A percentile compares a stretch with the other conserved stretches of the same genome.
These are phyloP conservation scores for Pythium volutum DNA, from an alignment of 352 stramenopile genomes.

Conservation along the genomic window DNA sequence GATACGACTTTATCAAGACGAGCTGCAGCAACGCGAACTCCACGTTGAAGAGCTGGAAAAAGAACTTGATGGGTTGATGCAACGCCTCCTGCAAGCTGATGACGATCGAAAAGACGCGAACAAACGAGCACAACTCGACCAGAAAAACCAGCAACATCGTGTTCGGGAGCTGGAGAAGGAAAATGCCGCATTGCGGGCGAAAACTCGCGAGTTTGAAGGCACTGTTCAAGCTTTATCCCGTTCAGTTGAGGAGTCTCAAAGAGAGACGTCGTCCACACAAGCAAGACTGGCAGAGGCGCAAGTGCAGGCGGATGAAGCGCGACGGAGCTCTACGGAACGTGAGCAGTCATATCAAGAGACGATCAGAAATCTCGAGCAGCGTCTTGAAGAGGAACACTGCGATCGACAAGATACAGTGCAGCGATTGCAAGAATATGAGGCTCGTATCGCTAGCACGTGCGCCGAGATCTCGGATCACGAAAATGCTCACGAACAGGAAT, in stretches of 20 bases:
- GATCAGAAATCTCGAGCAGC: slow-evolving; percentile 24
- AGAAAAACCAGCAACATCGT: neutral
- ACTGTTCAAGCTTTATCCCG: neutral
- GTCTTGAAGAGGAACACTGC: slow-evolving; percentile 44
- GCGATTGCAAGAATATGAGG: slow-evolving; percentile 71
- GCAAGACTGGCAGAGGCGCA: neutral
- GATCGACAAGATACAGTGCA: slow-evolving; percentile 65
- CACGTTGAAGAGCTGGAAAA: slow-evolving; percentile 24
- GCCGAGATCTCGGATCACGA: slow-evolving; percentile 72
- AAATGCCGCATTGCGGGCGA: neutral
- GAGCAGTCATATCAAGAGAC: slow-evolving; percentile 1
- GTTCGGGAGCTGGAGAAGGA: neutral
- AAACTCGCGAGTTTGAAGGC: neutral
- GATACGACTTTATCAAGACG: slow-evolving; percentile 33
- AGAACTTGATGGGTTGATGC: slow-evolving; percentile 32
- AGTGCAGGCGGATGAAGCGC: neutral
- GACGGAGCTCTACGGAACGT: neutral
- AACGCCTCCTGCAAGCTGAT: slow-evolving; percentile 12
- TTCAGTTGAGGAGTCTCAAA: neutral
- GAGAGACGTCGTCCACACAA: slow-evolving; percentile 2
- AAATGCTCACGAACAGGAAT: slow-evolving; percentile 53
- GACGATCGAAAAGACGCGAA: neutral
- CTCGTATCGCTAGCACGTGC: slow-evolving; percentile 62
- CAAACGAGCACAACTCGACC: neutral
- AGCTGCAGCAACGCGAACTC: slow-evolving; percentile 33